Evolutionary conservation across 805 yeast species (phyloP).

Genomic region (Kodamaea sagamina): DNA sequence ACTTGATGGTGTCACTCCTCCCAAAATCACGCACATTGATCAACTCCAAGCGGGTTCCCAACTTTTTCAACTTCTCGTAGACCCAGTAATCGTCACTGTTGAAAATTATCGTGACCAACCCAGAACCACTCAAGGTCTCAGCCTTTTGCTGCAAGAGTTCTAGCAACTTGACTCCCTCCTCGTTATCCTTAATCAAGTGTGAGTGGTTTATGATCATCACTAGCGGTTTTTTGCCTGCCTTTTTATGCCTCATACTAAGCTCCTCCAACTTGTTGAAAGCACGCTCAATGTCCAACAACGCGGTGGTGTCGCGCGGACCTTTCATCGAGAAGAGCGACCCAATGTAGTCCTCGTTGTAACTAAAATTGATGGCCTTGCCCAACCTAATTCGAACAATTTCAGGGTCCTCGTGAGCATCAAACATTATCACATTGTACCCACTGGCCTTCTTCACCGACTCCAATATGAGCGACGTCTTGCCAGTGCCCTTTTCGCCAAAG

Average conservation of each 20-base stretch:
- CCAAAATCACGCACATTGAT: slow-evolving; percentile 66
- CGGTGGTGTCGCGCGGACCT: slow-evolving; percentile 86
- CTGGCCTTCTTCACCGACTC: slow-evolving; percentile 66
- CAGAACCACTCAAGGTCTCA: slow-evolving; percentile 72
- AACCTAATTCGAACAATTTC: slow-evolving; percentile 76
- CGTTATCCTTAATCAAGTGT: slow-evolving; percentile 74
- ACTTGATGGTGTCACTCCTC: slow-evolving; percentile 54
- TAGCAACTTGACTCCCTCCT: slow-evolving; percentile 67
- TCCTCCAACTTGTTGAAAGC: slow-evolving; percentile 77
- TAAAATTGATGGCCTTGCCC: slow-evolving; percentile 73
- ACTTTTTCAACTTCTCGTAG: slow-evolving; percentile 68
- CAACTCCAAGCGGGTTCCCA: slow-evolving; percentile 75
- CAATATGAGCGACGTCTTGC: slow-evolving; percentile 73
- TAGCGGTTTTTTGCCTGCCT: slow-evolving; percentile 52
- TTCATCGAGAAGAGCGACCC: slow-evolving; percentile 78
- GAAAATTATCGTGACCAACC: slow-evolving; percentile 68
- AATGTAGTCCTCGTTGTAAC: slow-evolving; percentile 77
- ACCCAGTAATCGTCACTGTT: slow-evolving; percentile 88
- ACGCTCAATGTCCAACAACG: slow-evolving; percentile 76
- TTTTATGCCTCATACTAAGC: slow-evolving; percentile 57
- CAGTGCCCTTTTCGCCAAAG: slow-evolving; percentile 86
- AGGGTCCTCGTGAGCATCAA: slow-evolving; percentile 86
- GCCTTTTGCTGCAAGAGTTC: slow-evolving; percentile 84
- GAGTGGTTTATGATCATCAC: slow-evolving; percentile 71
- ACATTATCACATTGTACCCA: slow-evolving; percentile 64